These are phyloP conservation scores for Haplosporangium sp. DNA, from an alignment of 371 early-diverging fungal genomes.

Conservation along the genomic window DNA sequence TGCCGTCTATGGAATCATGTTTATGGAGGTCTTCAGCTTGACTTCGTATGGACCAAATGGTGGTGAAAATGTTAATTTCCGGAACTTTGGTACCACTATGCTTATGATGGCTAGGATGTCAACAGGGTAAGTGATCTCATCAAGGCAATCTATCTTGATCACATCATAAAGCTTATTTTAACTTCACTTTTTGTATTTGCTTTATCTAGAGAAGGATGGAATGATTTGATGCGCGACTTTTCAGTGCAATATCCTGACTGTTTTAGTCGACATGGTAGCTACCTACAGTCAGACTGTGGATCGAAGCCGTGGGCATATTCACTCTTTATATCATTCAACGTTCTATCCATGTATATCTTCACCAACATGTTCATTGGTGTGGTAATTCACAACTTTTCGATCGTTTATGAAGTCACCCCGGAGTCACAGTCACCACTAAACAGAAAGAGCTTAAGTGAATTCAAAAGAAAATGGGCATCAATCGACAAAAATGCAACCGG, in stretches of 20 bases:
- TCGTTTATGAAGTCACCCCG: slow-evolving; percentile 72
- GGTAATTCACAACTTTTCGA: slow-evolving; percentile 79
- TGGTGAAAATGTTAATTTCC: slow-evolving; percentile 70
- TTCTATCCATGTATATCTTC: slow-evolving; percentile 83
- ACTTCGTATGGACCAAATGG: slow-evolving; percentile 72
- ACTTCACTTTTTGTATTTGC: background rate
- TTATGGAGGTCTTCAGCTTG: slow-evolving; percentile 78
- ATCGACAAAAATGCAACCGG: slow-evolving; percentile 67
- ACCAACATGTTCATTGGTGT: slow-evolving; percentile 80
- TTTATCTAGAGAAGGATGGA: slow-evolving; percentile 74
- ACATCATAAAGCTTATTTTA: background rate
- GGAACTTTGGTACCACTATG: slow-evolving; percentile 66
- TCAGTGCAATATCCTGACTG: slow-evolving; percentile 71
- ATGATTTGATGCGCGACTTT: slow-evolving; percentile 77
- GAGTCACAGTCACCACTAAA: slow-evolving; percentile 65
- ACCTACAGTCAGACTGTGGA: slow-evolving; percentile 77
- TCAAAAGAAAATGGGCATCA: slow-evolving; percentile 70
- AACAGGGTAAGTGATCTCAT: slow-evolving; percentile 62
- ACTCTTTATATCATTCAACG: slow-evolving; percentile 75
- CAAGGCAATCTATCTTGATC: background rate
- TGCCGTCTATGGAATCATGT: slow-evolving; percentile 76
- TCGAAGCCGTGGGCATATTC: slow-evolving; percentile 70
- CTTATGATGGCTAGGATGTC: slow-evolving; percentile 76
- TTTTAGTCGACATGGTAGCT: slow-evolving; percentile 60
- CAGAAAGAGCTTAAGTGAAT: slow-evolving; percentile 74